A percentile compares a stretch with the other conserved stretches of the same genome.
These are phyloP conservation scores for Gloeopeniophorella convolvens DNA, from an alignment of 768 basidiomycete species.

Conservation along the genomic window DNA sequence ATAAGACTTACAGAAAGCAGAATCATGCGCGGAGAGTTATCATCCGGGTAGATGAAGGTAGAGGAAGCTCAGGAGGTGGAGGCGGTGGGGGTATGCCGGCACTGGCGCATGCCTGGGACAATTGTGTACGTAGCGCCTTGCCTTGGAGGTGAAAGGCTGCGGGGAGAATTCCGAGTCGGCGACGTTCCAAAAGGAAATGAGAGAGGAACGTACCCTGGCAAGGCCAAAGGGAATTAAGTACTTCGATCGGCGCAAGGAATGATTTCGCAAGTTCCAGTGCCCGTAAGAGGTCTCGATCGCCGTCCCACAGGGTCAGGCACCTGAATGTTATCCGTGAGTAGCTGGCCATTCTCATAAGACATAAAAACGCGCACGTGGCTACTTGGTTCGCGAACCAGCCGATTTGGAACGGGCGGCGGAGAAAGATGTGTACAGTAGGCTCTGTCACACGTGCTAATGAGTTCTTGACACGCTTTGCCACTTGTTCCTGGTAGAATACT, in stretches of 20 bases:
- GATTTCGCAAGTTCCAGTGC: conserved; percentile 63
- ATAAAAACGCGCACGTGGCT: conserved; percentile 40
- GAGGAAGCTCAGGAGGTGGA: conserved; percentile 13
- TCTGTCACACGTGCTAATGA: conserved; percentile 48
- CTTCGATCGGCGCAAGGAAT: conserved; percentile 56
- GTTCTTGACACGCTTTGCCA: conserved; percentile 53
- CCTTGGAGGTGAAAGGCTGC: conserved; percentile 23
- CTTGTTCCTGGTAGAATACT: conserved; percentile 66
- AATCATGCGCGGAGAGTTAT: too few species aligned
- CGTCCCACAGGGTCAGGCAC: conserved; percentile 59
- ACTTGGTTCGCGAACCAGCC: conserved; percentile 52
- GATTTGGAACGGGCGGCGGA: conserved; percentile 36
- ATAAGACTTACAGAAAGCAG: too few species aligned
- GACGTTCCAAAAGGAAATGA: background rate
- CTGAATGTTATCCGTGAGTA: conserved; percentile 29
- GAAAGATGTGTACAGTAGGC: conserved; percentile 47
- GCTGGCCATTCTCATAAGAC: background rate
- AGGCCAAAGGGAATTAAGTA: conserved; percentile 67
- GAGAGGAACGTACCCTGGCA: conserved; percentile 41
- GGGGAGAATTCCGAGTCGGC: too few species aligned
- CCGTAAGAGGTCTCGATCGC: conserved; percentile 48
- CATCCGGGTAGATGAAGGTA: conserved; percentile 21
- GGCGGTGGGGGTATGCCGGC: conserved; percentile 24
- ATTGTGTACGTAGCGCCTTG: conserved; percentile 23
- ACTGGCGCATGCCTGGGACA: conserved; percentile 23